A percentile compares a stretch with the other conserved stretches of the same genome.
Evolutionary conservation across 192 early-diverging fungal species (phyloP).

Genomic region (Gigaspora rosea): DNA sequence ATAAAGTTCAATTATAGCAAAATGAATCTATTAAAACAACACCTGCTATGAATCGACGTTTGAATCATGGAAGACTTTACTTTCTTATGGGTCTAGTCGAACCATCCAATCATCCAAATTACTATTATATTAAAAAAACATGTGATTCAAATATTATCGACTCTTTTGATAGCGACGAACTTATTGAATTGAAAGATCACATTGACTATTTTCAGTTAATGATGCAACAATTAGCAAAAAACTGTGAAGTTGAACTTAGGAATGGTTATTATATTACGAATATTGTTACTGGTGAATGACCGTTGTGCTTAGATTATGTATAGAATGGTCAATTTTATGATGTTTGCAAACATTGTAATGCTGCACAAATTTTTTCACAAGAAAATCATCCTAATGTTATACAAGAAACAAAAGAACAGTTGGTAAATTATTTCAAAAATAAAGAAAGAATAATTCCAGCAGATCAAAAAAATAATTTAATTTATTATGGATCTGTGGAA

Average conservation of each 20-base stretch:
- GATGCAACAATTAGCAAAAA: not conserved
- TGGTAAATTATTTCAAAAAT: slow-evolving; percentile 8
- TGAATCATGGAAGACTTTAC: too few relatives aligned
- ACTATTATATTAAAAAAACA: too few relatives aligned
- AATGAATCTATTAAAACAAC: not conserved
- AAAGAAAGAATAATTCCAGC: not conserved
- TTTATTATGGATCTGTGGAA: not conserved
- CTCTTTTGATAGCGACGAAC: too few relatives aligned
- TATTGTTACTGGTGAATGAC: not conserved
- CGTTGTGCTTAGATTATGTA: not conserved
- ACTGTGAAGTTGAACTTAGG: not conserved
- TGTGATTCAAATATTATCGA: too few relatives aligned
- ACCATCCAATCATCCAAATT: too few relatives aligned
- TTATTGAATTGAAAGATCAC: not conserved
- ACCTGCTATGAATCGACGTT: too few relatives aligned
- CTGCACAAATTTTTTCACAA: not conserved
- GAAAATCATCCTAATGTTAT: not conserved
- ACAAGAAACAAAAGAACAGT: not conserved
- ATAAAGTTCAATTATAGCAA: not conserved
- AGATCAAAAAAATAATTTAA: not conserved
- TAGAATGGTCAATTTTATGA: not conserved
- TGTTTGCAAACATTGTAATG: not conserved
- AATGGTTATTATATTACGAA: not conserved
- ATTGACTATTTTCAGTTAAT: not conserved
- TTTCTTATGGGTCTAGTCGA: too few relatives aligned